Evolutionary conservation across 495 filamentous ascomycete genomes (phyloP), one percentile per base, ranked within the genome.

Genomic region (Pseudomonodictys pantanalensis): DNA sequence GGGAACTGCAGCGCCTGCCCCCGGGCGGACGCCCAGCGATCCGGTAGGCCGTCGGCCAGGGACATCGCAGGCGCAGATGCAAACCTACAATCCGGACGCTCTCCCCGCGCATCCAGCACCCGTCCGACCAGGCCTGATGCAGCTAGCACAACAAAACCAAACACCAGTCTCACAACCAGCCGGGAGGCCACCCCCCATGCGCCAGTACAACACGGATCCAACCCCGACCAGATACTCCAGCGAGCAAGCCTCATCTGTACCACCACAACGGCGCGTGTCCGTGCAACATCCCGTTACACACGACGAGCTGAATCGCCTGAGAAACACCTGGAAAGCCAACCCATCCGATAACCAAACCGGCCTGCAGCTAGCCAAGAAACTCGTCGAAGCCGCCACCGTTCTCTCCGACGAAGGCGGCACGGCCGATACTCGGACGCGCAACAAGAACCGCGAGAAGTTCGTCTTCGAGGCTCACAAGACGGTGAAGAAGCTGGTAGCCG

Each of bases 391-490:
- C 0, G 80, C 91, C 5, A 82, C 82, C 9, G 84, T 88, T 11
- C 79, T 98, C 2, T 84, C 89, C 11, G 82, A 81, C 26, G 83
- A 87, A 30, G 76, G 75, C 39, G 80, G 80, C 20, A 79, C 88
- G 17, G 83, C 89, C 4, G 93, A 98, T 70, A 76, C 84, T 0
- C 89, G 86, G 64, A 82, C 85, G 0, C 83, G 85, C 32, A 82
- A 79, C 52, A 91, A 87, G 63, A 86, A 85, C 29, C 85, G 89
- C 45, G 92, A 97, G 71, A 86, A 85, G 58, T 97, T 90, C 68
- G 76, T 89, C 5, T 75, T 86, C 60, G 93, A 97, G 69, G 90
- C 91, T 4, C 81, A 92, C 68, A 97, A 95, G 72, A 85, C 91
- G 38, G 73, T 97, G 43, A 95, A 95, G 74, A 96, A 92, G 72